Conservation (phyloP, 805 yeast genomes). For the Nakazawaea anatomiae region DNA sequence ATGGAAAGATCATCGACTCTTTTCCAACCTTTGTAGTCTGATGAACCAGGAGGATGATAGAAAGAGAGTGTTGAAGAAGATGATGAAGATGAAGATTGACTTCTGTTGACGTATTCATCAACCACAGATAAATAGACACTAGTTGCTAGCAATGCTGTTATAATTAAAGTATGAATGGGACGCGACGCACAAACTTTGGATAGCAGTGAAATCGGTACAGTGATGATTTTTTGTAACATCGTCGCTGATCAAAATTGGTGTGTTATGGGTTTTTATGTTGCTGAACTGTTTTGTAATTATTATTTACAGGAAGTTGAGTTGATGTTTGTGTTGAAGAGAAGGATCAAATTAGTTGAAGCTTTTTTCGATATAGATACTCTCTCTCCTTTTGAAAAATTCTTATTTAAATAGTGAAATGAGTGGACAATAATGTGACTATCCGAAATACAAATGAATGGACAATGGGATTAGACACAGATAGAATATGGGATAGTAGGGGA, state of each 20-base stretch:
- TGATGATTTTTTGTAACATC: not conserved
- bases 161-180: conserved; percentile 82
- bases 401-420: no score
- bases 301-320: not conserved
- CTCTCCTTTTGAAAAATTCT: not conserved
- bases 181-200: conserved; percentile 58
- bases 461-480: no score
- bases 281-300: not conserved
- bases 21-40: conserved; percentile 39
- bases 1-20: conserved; percentile 31
- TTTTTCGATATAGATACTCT: no score
- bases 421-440: no score
- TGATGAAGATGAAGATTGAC: not conserved
- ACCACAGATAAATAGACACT: conserved; percentile 72
- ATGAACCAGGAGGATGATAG: conserved; percentile 29
- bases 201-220: conserved; percentile 16
- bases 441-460: no score
- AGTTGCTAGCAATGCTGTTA: conserved; percentile 70
- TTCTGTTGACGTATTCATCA: conserved; percentile 46
- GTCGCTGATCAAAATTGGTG: not conserved
- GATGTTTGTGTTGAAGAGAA: not conserved
- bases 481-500: no score
- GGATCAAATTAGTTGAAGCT: not conserved
- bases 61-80: conserved; percentile 17
- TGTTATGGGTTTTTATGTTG: not conserved